These are phyloP conservation scores for Pseudodiploospora longispora DNA, from an alignment of 2,329 filamentous ascomycete genomes.

Conservation along the genomic window DNA sequence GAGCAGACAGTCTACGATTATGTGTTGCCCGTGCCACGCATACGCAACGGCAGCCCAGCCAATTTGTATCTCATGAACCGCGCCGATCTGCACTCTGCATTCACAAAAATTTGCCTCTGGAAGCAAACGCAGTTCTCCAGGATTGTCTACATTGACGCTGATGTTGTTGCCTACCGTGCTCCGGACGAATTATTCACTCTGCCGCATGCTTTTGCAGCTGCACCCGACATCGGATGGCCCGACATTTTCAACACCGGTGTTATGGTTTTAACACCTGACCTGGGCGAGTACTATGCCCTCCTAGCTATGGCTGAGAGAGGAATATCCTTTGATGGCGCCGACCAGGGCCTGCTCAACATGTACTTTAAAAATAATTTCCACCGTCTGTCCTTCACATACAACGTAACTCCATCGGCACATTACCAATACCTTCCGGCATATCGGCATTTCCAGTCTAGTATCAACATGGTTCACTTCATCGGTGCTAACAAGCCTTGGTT, in stretches of 20 bases:
- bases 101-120: constrained; percentile 96
- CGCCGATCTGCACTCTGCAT: constrained; percentile 80
- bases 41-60: constrained; percentile 66
- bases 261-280: constrained; percentile 80
- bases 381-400: constrained; percentile 89
- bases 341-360: constrained; percentile 92
- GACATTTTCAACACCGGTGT: constrained; percentile 98
- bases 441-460: constrained; percentile 81
- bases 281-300: constrained; percentile 82
- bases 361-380: constrained; percentile 81
- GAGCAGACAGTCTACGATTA: constrained; percentile 74
- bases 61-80: constrained; percentile 92
- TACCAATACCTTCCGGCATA: constrained; percentile 98
- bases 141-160: constrained; percentile 91
- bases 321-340: constrained; percentile 92
- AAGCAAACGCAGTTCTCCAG: constrained; percentile 80
- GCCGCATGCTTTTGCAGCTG: constrained; percentile 55
- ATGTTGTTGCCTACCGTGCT: constrained; percentile 82
- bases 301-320: constrained; percentile 75
- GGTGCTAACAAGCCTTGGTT: constrained; percentile 86
- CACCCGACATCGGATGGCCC: constrained; percentile 95
- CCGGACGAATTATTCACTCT: constrained; percentile 85
- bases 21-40: constrained; percentile 73
- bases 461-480: constrained; percentile 92
- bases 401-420: constrained; percentile 91